Conservation (phyloP, 2,329 filamentous ascomycete genomes). For the Sporothrix variecibatus region DNA sequence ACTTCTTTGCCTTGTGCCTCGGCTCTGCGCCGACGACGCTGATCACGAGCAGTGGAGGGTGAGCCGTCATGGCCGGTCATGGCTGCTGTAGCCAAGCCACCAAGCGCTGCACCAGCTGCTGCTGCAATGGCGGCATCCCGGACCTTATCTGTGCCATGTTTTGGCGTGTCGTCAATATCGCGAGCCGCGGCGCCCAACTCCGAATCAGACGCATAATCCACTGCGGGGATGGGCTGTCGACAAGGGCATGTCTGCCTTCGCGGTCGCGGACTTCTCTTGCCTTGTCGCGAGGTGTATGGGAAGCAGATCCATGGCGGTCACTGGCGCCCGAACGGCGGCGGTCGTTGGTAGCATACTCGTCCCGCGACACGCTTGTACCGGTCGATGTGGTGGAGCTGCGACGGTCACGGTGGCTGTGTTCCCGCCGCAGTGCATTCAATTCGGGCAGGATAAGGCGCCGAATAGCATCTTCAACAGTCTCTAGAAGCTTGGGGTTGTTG, state of each 20-base stretch:
- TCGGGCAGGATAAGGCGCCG: conserved; percentile 87
- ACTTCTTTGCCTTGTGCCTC: conserved; percentile 51
- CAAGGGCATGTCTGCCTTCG: conserved; percentile 58
- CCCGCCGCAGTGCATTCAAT: conserved; percentile 85
- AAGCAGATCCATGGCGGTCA: conserved; percentile 47
- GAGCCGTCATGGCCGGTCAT: conserved; percentile 42
- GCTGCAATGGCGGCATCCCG: conserved; percentile 49
- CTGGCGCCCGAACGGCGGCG: conserved; percentile 61
- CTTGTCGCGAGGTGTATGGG: conserved; percentile 21
- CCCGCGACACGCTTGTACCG: conserved; percentile 55
- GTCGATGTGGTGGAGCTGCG: conserved; percentile 65
- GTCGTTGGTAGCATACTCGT: conserved; percentile 57
- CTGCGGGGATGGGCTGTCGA: conserved; percentile 44
- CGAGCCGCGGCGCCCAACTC: conserved; percentile 25
- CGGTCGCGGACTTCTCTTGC: conserved; percentile 48
- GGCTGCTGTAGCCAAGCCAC: conserved; percentile 41
- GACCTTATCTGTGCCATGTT: conserved; percentile 46
- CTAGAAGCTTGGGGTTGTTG: conserved; percentile 87
- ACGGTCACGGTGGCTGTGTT: conserved; percentile 75
- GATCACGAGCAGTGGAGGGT: conserved; percentile 53
- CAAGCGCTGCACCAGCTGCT: conserved; percentile 48
- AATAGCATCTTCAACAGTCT: conserved; percentile 92
- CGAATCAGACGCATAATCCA: conserved; percentile 45
- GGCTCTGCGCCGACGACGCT: conserved; percentile 54
- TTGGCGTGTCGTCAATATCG: conserved; percentile 48